phyloP scores from a whole-genome alignment of 768 basidiomycete species.

The Russula lepida region DNA sequence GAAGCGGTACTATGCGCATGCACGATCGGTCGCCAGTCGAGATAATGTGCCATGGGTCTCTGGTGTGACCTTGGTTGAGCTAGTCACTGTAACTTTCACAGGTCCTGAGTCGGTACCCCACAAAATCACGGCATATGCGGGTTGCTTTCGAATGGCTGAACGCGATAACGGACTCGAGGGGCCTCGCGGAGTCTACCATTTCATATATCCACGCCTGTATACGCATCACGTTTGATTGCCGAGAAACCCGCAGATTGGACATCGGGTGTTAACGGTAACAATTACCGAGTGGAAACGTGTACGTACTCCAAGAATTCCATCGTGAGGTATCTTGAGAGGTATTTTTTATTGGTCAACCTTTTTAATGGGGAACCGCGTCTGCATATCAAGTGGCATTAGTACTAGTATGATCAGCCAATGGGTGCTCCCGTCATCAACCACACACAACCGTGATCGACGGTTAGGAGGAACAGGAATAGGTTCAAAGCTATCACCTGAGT shows the following conservation, averaged over 20 bases:
- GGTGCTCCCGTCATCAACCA: neutral
- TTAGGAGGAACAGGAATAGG: neutral
- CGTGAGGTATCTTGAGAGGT: neutral
- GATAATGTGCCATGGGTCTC: slow-evolving; percentile 43
- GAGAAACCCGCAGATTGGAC: slow-evolving; percentile 37
- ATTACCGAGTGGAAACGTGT: slow-evolving; percentile 10
- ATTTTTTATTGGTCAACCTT: neutral
- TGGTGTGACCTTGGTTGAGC: slow-evolving; percentile 62
- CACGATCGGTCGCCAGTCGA: slow-evolving; percentile 52
- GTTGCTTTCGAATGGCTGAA: slow-evolving; percentile 66
- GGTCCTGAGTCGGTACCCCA: slow-evolving; percentile 16
- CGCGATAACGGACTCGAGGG: slow-evolving; percentile 44
- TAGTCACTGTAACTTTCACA: neutral
- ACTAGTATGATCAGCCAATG: neutral
- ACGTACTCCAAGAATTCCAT: slow-evolving; percentile 12
- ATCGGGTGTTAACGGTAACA: slow-evolving; percentile 54
- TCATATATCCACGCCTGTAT: slow-evolving; percentile 29
- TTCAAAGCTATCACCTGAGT: neutral
- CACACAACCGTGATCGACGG: neutral
- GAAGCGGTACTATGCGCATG: slow-evolving; percentile 78
- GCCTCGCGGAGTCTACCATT: slow-evolving; percentile 24
- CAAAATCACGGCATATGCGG: slow-evolving; percentile 52
- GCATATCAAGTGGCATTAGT: neutral
- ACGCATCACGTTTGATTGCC: slow-evolving; percentile 38
- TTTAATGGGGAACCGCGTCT: neutral